These are phyloP conservation scores for Daedaleopsis nitida DNA, from an alignment of 768 basidiomycete species.

Conservation along the genomic window DNA sequence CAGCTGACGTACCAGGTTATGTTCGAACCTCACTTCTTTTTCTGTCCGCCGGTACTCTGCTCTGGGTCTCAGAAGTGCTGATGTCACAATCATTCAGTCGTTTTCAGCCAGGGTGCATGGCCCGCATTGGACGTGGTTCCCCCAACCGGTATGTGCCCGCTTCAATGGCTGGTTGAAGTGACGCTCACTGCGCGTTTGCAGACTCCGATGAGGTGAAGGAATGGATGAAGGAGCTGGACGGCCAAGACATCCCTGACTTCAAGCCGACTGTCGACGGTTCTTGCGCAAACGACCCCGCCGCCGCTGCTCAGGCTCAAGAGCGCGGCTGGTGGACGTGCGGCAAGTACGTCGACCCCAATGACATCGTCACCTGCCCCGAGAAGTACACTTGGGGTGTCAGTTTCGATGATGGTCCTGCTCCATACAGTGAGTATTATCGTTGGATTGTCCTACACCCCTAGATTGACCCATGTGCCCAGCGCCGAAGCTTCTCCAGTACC, in stretches of 20 bases:
- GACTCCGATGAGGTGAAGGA: slow-evolving; percentile 62
- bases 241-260: slow-evolving; percentile 66
- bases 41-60: no score
- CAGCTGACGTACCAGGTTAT: no score
- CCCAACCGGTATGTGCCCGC: slow-evolving; percentile 48
- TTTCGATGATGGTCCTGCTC: slow-evolving; percentile 87
- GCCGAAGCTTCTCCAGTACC: slow-evolving; percentile 73
- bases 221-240: slow-evolving; percentile 80
- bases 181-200: slow-evolving; percentile 19
- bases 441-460: not conserved
- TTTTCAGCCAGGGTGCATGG: slow-evolving; percentile 52
- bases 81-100: slow-evolving; percentile 37
- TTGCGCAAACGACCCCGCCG: slow-evolving; percentile 59
- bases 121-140: slow-evolving; percentile 64
- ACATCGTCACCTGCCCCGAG: slow-evolving; percentile 70
- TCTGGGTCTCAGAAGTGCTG: no score
- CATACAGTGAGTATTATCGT: slow-evolving; percentile 61
- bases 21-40: no score
- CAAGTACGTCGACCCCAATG: slow-evolving; percentile 56
- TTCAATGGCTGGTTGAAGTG: not conserved
- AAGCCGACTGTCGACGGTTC: slow-evolving; percentile 68
- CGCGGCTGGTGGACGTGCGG: slow-evolving; percentile 95
- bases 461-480: not conserved
- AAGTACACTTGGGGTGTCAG: slow-evolving; percentile 79
- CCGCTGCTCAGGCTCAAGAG: slow-evolving; percentile 55